Evolutionary conservation across 257 asterid genomes (phyloP).

Genomic region (Ballota nigra): DNA sequence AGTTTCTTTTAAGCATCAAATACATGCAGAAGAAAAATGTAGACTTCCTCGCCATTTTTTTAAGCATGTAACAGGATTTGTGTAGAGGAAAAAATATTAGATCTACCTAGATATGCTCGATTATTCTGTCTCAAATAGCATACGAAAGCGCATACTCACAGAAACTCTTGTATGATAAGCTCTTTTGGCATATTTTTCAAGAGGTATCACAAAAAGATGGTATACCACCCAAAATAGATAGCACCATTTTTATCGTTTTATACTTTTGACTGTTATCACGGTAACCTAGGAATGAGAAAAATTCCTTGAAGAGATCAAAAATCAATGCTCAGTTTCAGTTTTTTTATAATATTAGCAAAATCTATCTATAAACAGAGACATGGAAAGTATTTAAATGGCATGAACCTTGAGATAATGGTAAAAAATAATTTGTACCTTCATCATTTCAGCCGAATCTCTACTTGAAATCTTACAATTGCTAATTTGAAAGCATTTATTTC

Average conservation of each 20-base stretch:
- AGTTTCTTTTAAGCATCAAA: too few species aligned
- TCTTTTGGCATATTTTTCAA: too few species aligned
- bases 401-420: constrained; percentile 6
- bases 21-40: too few species aligned
- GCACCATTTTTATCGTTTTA: neutral
- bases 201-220: neutral
- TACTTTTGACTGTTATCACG: neutral
- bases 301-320: neutral
- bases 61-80: too few species aligned
- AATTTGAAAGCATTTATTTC: constrained; percentile 73
- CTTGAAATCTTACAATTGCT: constrained; percentile 56
- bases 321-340: neutral
- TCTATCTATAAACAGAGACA: neutral
- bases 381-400: constrained; percentile 6
- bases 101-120: too few species aligned
- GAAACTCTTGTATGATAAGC: too few species aligned
- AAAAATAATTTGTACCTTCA: constrained; percentile 50
- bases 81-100: too few species aligned
- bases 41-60: too few species aligned
- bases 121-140: too few species aligned
- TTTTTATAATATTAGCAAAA: neutral
- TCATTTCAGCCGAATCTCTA: constrained; percentile 62
- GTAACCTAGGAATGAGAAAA: neutral
- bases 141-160: too few species aligned
- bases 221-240: neutral